These are phyloP conservation scores for Candida nemodendra DNA, from an alignment of 805 yeast genomes.

Conservation along the genomic window DNA sequence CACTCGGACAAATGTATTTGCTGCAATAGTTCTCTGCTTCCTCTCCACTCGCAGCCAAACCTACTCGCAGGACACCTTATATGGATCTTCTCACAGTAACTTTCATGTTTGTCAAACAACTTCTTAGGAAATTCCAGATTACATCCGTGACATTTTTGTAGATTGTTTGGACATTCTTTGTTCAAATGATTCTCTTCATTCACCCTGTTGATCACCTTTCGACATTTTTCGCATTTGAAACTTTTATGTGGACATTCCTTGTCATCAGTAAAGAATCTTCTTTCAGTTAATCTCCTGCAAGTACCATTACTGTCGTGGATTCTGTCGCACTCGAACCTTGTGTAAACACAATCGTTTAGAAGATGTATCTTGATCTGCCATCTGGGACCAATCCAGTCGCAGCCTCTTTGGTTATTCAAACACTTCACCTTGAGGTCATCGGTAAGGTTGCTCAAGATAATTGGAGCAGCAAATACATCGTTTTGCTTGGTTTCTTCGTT, in stretches of 20 bases:
- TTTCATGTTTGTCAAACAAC: constrained; percentile 39
- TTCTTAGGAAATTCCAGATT: constrained; percentile 41
- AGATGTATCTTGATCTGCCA: constrained; percentile 59
- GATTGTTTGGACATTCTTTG: constrained; percentile 40
- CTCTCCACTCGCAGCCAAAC: constrained; percentile 52
- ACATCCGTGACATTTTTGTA: constrained; percentile 39
- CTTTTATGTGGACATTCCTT: constrained; percentile 39
- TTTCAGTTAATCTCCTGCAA: constrained; percentile 23
- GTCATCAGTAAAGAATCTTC: constrained; percentile 14
- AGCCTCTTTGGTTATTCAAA: constrained; percentile 51
- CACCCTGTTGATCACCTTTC: constrained; percentile 27
- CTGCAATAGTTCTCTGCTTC: constrained; percentile 30
- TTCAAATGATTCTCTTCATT: constrained; percentile 36
- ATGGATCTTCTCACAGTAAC: constrained; percentile 40
- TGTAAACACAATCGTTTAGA: constrained; percentile 37
- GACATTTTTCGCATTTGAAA: constrained; percentile 40
- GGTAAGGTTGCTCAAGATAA: constrained; percentile 54
- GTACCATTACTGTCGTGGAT: constrained; percentile 11
- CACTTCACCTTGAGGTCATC: constrained; percentile 62
- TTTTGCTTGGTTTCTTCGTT: constrained; percentile 15
- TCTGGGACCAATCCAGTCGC: constrained; percentile 54
- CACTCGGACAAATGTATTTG: constrained; percentile 31
- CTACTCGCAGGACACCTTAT: constrained; percentile 45
- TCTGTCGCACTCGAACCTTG: constrained; percentile 37
- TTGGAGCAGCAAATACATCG: constrained; percentile 51